Evolutionary conservation across 768 basidiomycete species (phyloP), one percentile per base, ranked within the genome.

Genomic region (Mycena crocata): DNA sequence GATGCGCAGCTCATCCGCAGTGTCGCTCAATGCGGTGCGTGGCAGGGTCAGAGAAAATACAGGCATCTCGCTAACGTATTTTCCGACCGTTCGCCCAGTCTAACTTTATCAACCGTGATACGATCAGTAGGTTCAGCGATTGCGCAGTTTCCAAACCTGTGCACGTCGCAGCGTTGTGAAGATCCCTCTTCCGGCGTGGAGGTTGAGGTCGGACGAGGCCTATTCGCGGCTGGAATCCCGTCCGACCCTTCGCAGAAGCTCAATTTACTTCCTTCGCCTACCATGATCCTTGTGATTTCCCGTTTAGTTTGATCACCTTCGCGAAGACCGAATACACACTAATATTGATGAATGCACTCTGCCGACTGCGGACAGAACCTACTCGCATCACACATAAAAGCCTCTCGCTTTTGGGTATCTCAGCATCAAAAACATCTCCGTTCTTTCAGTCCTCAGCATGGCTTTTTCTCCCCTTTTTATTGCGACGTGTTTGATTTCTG

Each of bases 381-480:
- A 34, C n/a, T 24, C 19, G 8, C 40, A 19, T 31, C 21, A 5
- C 8, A 32, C 34, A 48, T 61, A 52, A 61, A 44, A 52, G 40
- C 39, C 24, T 21, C 30, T 19, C 12, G 12, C n/a, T 31, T 60
- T n/a, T 50, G 32, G 17, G 15, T 19, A 17, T 30, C 14, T 30
- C 31, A 62, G 3, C 4, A 48, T 39, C 57, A 14, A 15, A 26
- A 17, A 23, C 5, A 10, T 19, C 23, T 44, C 6, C 24, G 10
- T 17, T 45, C 42, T 28, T 40, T 48, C 14, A 42, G 31, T 23
- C 8, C 31, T 51, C 32, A 54, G 3, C 45, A 64, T 64, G 67
- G 1, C 62, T 50, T 59, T 48, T 23, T 48, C 66, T 48, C 14
- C 50, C 5, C 31, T 68, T 35, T 44, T 64, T 34, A 19, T 68